Conservation (phyloP, 1,139 yeast species). For the Suhomyces yuchorum region DNA sequence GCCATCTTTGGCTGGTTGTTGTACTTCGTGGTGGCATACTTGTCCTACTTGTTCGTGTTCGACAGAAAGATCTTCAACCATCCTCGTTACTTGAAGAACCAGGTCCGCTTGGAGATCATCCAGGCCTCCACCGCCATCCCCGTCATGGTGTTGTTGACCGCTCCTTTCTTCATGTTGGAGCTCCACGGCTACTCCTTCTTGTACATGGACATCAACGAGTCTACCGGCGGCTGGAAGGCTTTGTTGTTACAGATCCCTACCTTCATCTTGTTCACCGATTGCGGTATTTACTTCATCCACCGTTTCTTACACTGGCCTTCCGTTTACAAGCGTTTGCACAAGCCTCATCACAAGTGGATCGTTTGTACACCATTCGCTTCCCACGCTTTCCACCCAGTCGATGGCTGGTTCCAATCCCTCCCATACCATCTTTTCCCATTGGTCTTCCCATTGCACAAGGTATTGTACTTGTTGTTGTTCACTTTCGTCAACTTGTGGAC, state of each 20-base stretch:
- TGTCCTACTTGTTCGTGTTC: slow-evolving; percentile 75
- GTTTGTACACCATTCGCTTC: slow-evolving; percentile 98
- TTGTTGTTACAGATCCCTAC: slow-evolving; percentile 66
- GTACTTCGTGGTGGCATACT: slow-evolving; percentile 72
- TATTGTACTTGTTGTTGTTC: slow-evolving; percentile 76
- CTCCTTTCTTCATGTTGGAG: slow-evolving; percentile 87
- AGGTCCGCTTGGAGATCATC: slow-evolving; percentile 77
- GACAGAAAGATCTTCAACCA: slow-evolving; percentile 91
- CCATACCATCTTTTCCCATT: slow-evolving; percentile 93
- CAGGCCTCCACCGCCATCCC: slow-evolving; percentile 86
- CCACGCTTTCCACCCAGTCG: slow-evolving; percentile 98
- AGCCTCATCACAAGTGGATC: slow-evolving; percentile 99
- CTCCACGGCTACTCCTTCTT: slow-evolving; percentile 79
- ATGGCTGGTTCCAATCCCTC: slow-evolving; percentile 88
- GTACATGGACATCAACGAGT: slow-evolving; percentile 63
- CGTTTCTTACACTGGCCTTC: slow-evolving; percentile 90
- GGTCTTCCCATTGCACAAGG: slow-evolving; percentile 87
- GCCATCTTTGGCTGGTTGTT: slow-evolving; percentile 82
- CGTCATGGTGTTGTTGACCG: slow-evolving; percentile 78
- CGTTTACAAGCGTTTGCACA: slow-evolving; percentile 83
- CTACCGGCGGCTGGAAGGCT: slow-evolving; percentile 71
- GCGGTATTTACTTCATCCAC: slow-evolving; percentile 87
- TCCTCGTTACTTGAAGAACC: slow-evolving; percentile 93
- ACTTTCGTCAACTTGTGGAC: slow-evolving; percentile 97
- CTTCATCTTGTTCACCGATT: slow-evolving; percentile 89